Conservation (phyloP, 768 basidiomycete species). For the Leccinum arenicola region DNA sequence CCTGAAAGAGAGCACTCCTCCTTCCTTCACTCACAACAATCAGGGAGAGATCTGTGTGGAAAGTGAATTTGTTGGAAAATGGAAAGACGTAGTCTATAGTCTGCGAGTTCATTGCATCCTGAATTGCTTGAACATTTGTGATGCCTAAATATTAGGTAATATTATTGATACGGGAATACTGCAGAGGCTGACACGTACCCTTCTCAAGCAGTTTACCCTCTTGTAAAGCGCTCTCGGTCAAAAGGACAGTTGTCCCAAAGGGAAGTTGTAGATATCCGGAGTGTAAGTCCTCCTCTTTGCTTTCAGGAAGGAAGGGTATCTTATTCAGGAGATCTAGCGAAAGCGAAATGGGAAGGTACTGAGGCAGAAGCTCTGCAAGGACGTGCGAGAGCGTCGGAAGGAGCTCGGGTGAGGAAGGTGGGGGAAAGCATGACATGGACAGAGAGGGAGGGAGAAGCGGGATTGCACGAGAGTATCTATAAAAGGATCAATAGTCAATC, state of each 20-base stretch:
- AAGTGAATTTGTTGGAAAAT: slow-evolving; percentile 61
- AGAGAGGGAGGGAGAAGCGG: slow-evolving; percentile 67
- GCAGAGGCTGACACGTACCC: slow-evolving; percentile 23
- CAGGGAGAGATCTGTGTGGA: slow-evolving; percentile 71
- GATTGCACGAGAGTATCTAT: slow-evolving; percentile 64
- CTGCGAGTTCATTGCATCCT: slow-evolving; percentile 62
- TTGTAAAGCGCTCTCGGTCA: slow-evolving; percentile 64
- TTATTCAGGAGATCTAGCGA: slow-evolving; percentile 63
- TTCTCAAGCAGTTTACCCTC: slow-evolving; percentile 66
- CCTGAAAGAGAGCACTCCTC: slow-evolving; percentile 74
- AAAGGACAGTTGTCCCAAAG: slow-evolving; percentile 51
- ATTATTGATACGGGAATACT: not conserved
- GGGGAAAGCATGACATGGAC: slow-evolving; percentile 61
- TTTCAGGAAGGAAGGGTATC: slow-evolving; percentile 57
- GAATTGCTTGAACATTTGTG: slow-evolving; percentile 58
- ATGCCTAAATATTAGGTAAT: slow-evolving; percentile 42
- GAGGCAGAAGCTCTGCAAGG: slow-evolving; percentile 58
- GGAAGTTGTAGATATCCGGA: slow-evolving; percentile 76
- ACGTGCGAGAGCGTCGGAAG: slow-evolving; percentile 51
- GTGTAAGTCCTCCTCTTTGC: slow-evolving; percentile 68
- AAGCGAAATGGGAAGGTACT: slow-evolving; percentile 53
- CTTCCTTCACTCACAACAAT: slow-evolving; percentile 60
- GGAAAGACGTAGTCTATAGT: slow-evolving; percentile 75
- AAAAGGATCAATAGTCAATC: slow-evolving; percentile 1
- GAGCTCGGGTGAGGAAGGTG: slow-evolving; percentile 29